These are phyloP conservation scores for Hortaea werneckii DNA, from an alignment of 2,329 filamentous ascomycete species.

Conservation along the genomic window DNA sequence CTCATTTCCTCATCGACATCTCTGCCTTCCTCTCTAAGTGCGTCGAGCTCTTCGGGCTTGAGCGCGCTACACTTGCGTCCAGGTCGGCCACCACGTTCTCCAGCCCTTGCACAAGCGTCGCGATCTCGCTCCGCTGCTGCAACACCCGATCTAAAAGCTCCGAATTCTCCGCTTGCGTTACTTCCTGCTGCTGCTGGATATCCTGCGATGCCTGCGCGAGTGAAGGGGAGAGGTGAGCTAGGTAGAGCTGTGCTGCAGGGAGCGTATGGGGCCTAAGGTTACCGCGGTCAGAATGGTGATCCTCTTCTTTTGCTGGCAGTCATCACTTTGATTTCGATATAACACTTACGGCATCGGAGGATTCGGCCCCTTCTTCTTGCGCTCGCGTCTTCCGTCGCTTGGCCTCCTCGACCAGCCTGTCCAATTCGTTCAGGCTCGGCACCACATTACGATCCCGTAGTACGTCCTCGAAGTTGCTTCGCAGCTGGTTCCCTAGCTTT, in stretches of 20 bases:
- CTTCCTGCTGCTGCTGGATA: conserved; percentile 40
- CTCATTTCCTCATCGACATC: conserved; percentile 21
- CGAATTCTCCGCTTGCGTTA: conserved; percentile 43
- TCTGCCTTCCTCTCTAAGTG: conserved; percentile 19
- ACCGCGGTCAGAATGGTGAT: not conserved
- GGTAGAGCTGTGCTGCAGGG: conserved; percentile 45
- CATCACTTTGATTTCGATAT: conserved; percentile 4
- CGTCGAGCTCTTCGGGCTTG: conserved; percentile 19
- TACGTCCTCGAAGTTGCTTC: conserved; percentile 50
- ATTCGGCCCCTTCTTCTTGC: conserved; percentile 22
- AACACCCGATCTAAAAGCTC: conserved; percentile 41
- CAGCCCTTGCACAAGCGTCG: conserved; percentile 42
- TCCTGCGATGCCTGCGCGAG: conserved; percentile 41
- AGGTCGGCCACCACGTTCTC: conserved; percentile 49
- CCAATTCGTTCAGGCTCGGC: conserved; percentile 49
- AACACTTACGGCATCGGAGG: conserved; percentile 36
- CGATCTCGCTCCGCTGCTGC: conserved; percentile 48
- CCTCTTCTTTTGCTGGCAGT: not conserved
- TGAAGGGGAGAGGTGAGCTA: conserved; percentile 49
- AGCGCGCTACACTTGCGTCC: conserved; percentile 39
- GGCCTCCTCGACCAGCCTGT: conserved; percentile 50
- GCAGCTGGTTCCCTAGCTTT: conserved; percentile 43
- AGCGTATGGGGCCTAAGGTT: conserved; percentile 46
- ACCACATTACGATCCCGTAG: conserved; percentile 47
- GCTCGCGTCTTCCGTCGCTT: conserved; percentile 38